Evolutionary conservation across 148 eudicot genomes (phyloP).

Genomic region (Camellia japonica): DNA sequence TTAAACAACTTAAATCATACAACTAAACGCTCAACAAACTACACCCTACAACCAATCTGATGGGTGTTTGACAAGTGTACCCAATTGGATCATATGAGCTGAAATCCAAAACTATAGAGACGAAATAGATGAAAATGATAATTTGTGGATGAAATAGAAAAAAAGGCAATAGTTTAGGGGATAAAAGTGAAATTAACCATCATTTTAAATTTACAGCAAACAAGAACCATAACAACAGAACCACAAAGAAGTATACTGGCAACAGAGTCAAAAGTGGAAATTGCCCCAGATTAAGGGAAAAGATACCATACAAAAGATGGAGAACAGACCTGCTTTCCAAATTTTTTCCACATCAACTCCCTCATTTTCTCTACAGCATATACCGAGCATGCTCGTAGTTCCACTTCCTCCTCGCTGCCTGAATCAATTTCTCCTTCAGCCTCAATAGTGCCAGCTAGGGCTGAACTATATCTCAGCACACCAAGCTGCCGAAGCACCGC

Average conservation of each 20-base stretch:
- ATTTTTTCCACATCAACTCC: slow-evolving; percentile 52
- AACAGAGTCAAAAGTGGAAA: not conserved
- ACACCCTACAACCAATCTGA: too few species aligned
- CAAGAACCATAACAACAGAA: not conserved
- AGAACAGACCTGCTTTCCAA: slow-evolving; percentile 60
- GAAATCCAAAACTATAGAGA: too few species aligned
- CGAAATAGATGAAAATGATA: too few species aligned
- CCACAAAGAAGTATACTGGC: not conserved
- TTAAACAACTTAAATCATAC: too few species aligned
- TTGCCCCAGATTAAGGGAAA: not conserved
- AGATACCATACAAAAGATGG: slow-evolving; percentile 3
- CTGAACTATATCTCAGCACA: slow-evolving; percentile 55
- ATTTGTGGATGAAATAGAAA: too few species aligned
- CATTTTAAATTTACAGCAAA: not conserved
- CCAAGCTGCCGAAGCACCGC: slow-evolving; percentile 85
- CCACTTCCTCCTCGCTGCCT: slow-evolving; percentile 85
- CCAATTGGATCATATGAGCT: too few species aligned
- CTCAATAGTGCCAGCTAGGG: slow-evolving; percentile 51
- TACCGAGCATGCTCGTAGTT: slow-evolving; percentile 76
- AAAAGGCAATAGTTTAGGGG: too few species aligned
- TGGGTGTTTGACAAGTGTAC: too few species aligned
- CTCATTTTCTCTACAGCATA: slow-evolving; percentile 75
- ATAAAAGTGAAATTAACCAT: not conserved
- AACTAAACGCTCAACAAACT: too few species aligned
- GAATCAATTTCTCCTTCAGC: slow-evolving; percentile 50